Percentiles rank a stretch among this genome's conserved stretches.
Conservation (phyloP, 305 asterid genomes). For the Fraxinus sp. region DNA sequence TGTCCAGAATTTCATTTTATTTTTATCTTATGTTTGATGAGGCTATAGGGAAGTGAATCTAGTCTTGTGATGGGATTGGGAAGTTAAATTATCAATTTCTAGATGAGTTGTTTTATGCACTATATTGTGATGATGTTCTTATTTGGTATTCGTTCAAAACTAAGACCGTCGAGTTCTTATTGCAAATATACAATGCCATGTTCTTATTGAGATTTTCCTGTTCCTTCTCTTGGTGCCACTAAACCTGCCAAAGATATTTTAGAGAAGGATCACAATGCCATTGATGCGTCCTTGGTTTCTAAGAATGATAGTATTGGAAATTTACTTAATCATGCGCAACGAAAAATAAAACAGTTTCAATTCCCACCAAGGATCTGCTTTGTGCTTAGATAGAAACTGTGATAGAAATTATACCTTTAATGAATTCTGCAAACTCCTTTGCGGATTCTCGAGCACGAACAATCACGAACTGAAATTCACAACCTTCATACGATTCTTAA, state of each 20-base stretch:
- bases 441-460: too few species aligned
- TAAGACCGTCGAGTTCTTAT: conserved; percentile 13
- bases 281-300: conserved; percentile 48
- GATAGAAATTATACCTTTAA: too few species aligned
- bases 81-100: background rate
- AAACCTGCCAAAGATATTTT: conserved; percentile 38
- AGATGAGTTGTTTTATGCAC: background rate
- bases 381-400: too few species aligned
- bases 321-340: too few species aligned
- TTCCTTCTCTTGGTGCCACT: conserved; percentile 26
- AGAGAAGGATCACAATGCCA: conserved; percentile 35
- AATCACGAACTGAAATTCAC: too few species aligned
- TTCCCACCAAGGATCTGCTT: too few species aligned
- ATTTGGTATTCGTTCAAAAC: conserved; percentile 27
- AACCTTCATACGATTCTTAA: too few species aligned
- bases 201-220: too few species aligned
- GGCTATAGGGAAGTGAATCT: background rate
- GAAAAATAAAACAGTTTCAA: too few species aligned
- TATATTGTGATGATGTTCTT: background rate
- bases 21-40: background rate
- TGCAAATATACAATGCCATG: too few species aligned
- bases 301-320: conserved; percentile 35
- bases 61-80: background rate
- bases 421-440: too few species aligned
- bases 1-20: background rate